Evolutionary conservation across 768 basidiomycete species (phyloP).

Genomic region (Calocybe indica): DNA sequence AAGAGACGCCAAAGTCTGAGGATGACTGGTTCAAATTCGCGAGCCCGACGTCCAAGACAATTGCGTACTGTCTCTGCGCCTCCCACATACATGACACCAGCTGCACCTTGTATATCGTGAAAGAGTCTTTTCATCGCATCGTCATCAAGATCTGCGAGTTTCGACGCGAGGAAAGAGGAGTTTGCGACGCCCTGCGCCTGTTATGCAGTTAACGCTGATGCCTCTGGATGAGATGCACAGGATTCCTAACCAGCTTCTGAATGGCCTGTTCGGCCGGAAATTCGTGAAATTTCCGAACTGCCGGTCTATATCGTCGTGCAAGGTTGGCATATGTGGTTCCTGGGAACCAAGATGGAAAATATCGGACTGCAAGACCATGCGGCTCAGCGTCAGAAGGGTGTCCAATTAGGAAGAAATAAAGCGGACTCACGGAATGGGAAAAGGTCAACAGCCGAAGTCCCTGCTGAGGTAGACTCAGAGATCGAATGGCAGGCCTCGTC

Average conservation of each 20-base stretch:
- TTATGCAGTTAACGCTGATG: slow-evolving; percentile 1
- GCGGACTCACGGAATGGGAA: slow-evolving; percentile 11
- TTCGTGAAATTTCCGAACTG: slow-evolving; percentile 5
- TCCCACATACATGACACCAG: slow-evolving; percentile 7
- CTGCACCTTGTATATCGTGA: slow-evolving; percentile 6
- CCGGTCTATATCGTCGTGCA: slow-evolving; percentile 6
- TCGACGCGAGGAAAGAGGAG: slow-evolving; percentile 6
- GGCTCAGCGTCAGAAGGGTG: neutral
- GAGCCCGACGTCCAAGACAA: neutral
- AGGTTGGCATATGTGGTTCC: slow-evolving; percentile 11
- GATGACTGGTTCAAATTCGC: neutral
- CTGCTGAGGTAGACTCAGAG: slow-evolving; percentile 2
- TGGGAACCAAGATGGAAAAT: slow-evolving; percentile 16
- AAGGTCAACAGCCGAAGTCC: slow-evolving; percentile 9
- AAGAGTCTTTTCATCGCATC: neutral
- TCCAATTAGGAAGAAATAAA: neutral
- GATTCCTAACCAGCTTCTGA: slow-evolving; percentile 9
- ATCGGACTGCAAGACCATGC: slow-evolving; percentile 6
- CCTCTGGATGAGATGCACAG: neutral
- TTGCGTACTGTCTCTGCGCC: slow-evolving; percentile 12
- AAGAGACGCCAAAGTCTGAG: slow-evolving; percentile 21
- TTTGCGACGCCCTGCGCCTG: slow-evolving; percentile 8
- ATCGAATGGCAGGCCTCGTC: slow-evolving; percentile 4
- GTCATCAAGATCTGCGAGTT: slow-evolving; percentile 6
- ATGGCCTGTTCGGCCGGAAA: slow-evolving; percentile 8